Conservation (phyloP, 2,329 filamentous ascomycete species). For the Microsporum ferrugineum region DNA sequence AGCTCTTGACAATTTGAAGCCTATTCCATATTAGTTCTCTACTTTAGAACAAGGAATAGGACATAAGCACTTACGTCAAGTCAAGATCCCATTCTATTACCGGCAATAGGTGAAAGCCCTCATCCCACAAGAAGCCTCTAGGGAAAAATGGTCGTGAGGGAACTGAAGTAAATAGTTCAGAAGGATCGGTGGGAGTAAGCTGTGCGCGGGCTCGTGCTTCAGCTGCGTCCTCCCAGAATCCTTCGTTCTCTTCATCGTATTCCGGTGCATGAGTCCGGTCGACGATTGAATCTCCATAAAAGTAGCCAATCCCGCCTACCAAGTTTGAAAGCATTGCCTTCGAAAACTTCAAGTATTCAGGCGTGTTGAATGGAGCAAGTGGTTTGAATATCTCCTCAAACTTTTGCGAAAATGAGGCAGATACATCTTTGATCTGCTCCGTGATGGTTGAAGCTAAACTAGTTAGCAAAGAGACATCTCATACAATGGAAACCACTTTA, state of each 20-base stretch:
- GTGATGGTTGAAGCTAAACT: conserved; percentile 51
- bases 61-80: conserved; percentile 45
- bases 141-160: conserved; percentile 95
- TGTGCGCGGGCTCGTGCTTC: conserved; percentile 59
- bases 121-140: conserved; percentile 93
- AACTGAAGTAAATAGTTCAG: conserved; percentile 80
- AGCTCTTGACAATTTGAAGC: conserved; percentile 79
- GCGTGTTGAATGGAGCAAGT: conserved; percentile 60
- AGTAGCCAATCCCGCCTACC: conserved; percentile 88
- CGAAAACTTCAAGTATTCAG: conserved; percentile 66
- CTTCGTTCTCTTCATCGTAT: conserved; percentile 89
- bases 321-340: conserved; percentile 91
- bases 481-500: neutral
- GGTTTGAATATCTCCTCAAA: conserved; percentile 64
- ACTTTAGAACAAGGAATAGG: neutral
- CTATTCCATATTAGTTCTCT: conserved; percentile 22
- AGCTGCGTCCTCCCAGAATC: conserved; percentile 87
- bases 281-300: conserved; percentile 76
- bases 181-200: conserved; percentile 65
- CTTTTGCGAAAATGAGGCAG: conserved; percentile 58
- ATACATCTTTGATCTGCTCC: conserved; percentile 54
- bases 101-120: conserved; percentile 87
- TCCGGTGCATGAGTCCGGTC: conserved; percentile 85
- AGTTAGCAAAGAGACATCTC: neutral
- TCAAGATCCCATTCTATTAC: conserved; percentile 92